Evolutionary conservation across 2,329 filamentous ascomycete species (phyloP).

Genomic region (Ceratocystis lukuohia): DNA sequence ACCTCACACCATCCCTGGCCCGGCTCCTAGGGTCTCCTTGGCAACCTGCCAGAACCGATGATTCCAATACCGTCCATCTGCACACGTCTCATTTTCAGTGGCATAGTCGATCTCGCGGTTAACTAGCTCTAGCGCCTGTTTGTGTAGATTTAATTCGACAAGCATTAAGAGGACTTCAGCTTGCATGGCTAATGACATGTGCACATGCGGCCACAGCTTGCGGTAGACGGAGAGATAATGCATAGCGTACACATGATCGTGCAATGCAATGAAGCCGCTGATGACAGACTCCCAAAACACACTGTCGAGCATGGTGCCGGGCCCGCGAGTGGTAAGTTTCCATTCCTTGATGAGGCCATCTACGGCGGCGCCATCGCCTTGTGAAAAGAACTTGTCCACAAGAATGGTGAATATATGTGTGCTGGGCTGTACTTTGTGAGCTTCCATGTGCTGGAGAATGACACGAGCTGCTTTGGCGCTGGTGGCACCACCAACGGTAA

Average conservation of each 20-base stretch:
- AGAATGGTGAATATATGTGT: slow-evolving; percentile 64
- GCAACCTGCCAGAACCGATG: slow-evolving; percentile 40
- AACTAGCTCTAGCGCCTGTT: slow-evolving; percentile 28
- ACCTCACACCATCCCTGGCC: not conserved
- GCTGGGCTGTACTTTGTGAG: slow-evolving; percentile 38
- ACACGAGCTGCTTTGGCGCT: slow-evolving; percentile 30
- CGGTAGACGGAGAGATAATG: slow-evolving; percentile 33
- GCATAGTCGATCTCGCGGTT: slow-evolving; percentile 22
- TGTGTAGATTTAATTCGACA: slow-evolving; percentile 22
- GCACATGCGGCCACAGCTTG: slow-evolving; percentile 32
- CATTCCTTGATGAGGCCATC: slow-evolving; percentile 46
- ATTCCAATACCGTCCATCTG: slow-evolving; percentile 30
- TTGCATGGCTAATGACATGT: slow-evolving; percentile 31
- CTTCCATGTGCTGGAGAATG: slow-evolving; percentile 45
- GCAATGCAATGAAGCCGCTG: slow-evolving; percentile 47
- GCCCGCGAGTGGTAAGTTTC: slow-evolving; percentile 26
- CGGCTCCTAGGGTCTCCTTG: slow-evolving; percentile 24
- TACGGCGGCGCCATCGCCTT: slow-evolving; percentile 43
- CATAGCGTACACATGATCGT: slow-evolving; percentile 36
- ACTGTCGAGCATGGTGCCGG: slow-evolving; percentile 33
- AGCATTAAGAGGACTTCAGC: slow-evolving; percentile 31
- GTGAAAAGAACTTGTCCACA: slow-evolving; percentile 51
- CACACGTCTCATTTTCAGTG: slow-evolving; percentile 20
- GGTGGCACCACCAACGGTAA: slow-evolving; percentile 25
- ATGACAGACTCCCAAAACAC: slow-evolving; percentile 60